Percentiles rank a stretch among this genome's conserved stretches.
phyloP scores from a whole-genome alignment of 305 asterid species.

The Petunia hybrid region DNA sequence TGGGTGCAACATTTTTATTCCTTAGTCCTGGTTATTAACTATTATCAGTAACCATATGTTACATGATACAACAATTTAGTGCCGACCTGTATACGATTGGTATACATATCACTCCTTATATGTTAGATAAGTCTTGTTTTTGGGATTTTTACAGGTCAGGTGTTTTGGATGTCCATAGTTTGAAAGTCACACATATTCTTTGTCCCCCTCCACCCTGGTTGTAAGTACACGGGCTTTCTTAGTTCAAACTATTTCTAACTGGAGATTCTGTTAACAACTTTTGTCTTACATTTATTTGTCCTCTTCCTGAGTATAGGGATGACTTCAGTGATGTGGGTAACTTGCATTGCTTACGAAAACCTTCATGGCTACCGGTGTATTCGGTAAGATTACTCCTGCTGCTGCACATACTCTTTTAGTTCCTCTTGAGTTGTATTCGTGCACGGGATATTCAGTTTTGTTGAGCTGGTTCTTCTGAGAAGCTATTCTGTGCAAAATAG shows the following conservation, averaged over 20 bases:
- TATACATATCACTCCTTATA: background rate
- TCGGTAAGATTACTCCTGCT: slow-evolving; percentile 60
- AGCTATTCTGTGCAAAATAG: background rate
- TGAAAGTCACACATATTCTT: slow-evolving; percentile 90
- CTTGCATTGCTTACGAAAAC: slow-evolving; percentile 64
- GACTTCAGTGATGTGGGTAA: slow-evolving; percentile 52
- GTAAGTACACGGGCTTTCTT: slow-evolving; percentile 56
- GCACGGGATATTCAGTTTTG: background rate
- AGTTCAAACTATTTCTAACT: background rate
- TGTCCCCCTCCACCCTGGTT: slow-evolving; percentile 97
- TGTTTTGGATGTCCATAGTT: slow-evolving; percentile 70
- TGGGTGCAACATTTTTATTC: background rate
- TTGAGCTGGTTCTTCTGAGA: background rate
- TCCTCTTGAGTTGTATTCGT: slow-evolving; percentile 12
- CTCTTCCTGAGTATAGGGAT: slow-evolving; percentile 61
- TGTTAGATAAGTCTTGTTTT: background rate
- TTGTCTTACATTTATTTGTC: slow-evolving; percentile 32
- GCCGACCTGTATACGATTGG: background rate
- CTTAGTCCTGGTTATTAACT: background rate
- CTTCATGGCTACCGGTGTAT: slow-evolving; percentile 83
- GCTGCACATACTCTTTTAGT: background rate
- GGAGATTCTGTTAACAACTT: background rate
- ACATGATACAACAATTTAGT: background rate
- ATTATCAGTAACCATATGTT: background rate
- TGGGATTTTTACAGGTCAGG: slow-evolving; percentile 76